These are phyloP conservation scores for Diplodia corticola DNA, from an alignment of 2,329 filamentous ascomycete species.

Conservation along the genomic window DNA sequence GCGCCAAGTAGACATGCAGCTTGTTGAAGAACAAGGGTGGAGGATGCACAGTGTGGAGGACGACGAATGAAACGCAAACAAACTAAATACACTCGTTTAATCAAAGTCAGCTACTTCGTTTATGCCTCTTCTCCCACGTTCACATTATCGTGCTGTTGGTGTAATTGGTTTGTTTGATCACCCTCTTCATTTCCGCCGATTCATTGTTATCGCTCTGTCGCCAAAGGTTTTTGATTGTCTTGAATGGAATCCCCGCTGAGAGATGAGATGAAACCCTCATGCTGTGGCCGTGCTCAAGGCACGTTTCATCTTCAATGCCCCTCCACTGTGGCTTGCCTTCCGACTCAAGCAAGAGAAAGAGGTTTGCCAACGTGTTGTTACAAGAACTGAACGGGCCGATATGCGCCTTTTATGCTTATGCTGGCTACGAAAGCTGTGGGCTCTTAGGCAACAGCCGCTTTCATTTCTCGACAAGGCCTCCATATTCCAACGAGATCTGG, in stretches of 20 bases:
- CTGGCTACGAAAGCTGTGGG: neutral
- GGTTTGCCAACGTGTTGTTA: neutral
- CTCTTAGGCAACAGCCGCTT: neutral
- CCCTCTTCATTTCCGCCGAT: constrained; percentile 1
- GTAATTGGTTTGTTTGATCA: constrained; percentile 12
- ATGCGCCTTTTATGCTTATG: neutral
- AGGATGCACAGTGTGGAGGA: constrained; percentile 8
- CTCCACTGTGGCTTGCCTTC: neutral
- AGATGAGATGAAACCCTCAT: neutral
- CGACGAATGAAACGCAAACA: constrained; percentile 20
- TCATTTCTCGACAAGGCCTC: neutral
- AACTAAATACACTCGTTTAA: constrained; percentile 21
- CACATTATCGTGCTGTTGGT: neutral
- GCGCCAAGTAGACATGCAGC: constrained; percentile 13
- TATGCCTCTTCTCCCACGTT: neutral
- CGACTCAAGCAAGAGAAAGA: neutral
- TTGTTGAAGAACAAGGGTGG: constrained; percentile 5
- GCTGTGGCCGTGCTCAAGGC: neutral
- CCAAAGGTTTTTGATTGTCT: constrained; percentile 1
- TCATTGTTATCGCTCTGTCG: neutral
- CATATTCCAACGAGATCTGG: neutral
- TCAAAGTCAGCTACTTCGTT: constrained; percentile 3
- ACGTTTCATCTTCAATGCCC: constrained; percentile 11
- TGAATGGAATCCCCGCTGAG: neutral
- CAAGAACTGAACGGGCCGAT: neutral